phyloP scores from a whole-genome alignment of 148 eudicot species.

The Vaccinium vitisidaea region DNA sequence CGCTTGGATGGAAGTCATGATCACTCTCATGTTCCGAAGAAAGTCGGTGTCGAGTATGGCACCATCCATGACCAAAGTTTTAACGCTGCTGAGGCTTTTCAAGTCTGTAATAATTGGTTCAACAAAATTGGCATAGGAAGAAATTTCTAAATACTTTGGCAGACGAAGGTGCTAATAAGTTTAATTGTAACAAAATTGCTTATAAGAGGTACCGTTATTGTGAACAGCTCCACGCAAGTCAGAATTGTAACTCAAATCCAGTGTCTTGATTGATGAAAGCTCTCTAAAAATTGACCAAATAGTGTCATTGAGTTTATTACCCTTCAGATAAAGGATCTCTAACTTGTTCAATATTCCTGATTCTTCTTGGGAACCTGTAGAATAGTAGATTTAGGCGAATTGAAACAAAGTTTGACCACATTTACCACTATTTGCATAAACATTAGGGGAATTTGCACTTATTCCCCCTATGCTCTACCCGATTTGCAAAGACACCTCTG shows the following conservation, averaged over 20 bases:
- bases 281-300: background rate
- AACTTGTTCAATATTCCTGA: background rate
- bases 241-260: background rate
- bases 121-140: background rate
- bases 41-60: background rate
- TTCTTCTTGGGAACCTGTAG: background rate
- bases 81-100: background rate
- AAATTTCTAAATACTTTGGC: background rate
- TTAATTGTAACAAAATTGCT: background rate
- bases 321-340: background rate
- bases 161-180: background rate
- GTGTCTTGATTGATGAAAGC: background rate
- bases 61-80: background rate
- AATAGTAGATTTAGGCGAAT: background rate
- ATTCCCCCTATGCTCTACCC: too few relatives aligned
- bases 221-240: background rate
- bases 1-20: background rate
- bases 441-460: too few relatives aligned
- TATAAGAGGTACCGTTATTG: background rate
- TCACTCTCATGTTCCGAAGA: background rate
- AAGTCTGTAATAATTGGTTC: background rate
- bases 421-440: too few relatives aligned
- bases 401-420: too few relatives aligned
- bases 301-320: background rate
- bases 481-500: too few relatives aligned